phyloP scores from a whole-genome alignment of 345 rosid genomes.

The Gossypium bickii region DNA sequence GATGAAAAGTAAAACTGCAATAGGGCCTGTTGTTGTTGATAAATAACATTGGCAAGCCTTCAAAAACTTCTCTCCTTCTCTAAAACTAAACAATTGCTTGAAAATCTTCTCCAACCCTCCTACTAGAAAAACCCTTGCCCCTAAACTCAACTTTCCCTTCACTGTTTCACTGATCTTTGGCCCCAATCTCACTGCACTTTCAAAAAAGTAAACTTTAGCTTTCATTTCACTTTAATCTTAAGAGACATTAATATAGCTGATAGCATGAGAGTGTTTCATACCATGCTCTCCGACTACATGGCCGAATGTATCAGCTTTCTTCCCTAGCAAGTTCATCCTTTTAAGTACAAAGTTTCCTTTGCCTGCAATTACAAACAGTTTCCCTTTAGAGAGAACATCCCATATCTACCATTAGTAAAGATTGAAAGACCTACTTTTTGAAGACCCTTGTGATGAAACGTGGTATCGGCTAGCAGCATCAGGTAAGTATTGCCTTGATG shows the following conservation, averaged over 20 bases:
- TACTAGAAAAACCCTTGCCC: constrained; percentile 38
- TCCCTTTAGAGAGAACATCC: neutral
- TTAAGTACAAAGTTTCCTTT: constrained; percentile 31
- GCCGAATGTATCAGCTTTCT: constrained; percentile 44
- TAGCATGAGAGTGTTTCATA: constrained; percentile 3
- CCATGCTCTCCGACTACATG: constrained; percentile 53
- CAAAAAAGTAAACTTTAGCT: constrained; percentile 1
- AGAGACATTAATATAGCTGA: neutral
- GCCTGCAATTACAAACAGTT: constrained; percentile 26
- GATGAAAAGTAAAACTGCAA: constrained; percentile 52
- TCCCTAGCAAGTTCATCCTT: constrained; percentile 45
- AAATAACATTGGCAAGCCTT: constrained; percentile 55
- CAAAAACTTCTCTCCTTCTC: constrained; percentile 41
- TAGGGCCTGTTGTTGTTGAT: constrained; percentile 58
- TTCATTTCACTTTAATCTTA: neutral
- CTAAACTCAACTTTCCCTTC: constrained; percentile 35
- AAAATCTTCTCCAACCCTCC: constrained; percentile 44
- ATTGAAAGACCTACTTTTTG: neutral
- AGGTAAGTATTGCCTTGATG: constrained; percentile 27
- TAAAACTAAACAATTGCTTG: constrained; percentile 34
- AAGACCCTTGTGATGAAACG: constrained; percentile 29
- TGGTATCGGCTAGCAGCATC: constrained; percentile 27
- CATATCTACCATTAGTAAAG: constrained; percentile 23
- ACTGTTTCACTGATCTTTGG: constrained; percentile 46
- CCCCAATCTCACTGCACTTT: constrained; percentile 37